A percentile compares a stretch with the other conserved stretches of the same genome.
Evolutionary conservation across 352 stramenopile genomes (phyloP).

Genomic region (Phytopythium litorale): DNA sequence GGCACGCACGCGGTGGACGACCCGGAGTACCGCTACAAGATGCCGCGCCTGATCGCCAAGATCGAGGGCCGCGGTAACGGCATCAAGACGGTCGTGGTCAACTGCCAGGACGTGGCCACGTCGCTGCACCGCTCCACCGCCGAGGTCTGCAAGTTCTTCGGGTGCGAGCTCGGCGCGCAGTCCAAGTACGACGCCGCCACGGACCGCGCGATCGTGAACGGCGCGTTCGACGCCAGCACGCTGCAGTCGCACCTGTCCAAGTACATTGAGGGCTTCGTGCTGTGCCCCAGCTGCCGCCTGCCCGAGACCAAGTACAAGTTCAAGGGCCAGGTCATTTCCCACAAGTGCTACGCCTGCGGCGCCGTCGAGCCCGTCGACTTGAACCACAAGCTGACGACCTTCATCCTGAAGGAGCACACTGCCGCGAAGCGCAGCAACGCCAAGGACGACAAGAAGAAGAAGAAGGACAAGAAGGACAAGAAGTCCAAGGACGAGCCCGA

Average conservation of each 20-base stretch:
- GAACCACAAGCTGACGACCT: slow-evolving; percentile 98
- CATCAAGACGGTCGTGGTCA: slow-evolving; percentile 99
- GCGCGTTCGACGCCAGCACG: slow-evolving; percentile 90
- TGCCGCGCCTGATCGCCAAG: slow-evolving; percentile 95
- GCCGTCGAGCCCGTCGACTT: slow-evolving; percentile 97
- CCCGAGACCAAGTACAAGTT: slow-evolving; percentile 99
- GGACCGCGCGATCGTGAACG: slow-evolving; percentile 96
- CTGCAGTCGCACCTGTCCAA: slow-evolving; percentile 96
- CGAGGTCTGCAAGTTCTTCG: slow-evolving; percentile 99
- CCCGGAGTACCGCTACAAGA: slow-evolving; percentile 98
- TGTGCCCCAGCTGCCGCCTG: slow-evolving; percentile 96
- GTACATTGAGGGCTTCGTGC: slow-evolving; percentile 98
- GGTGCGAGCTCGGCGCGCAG: slow-evolving; percentile 97
- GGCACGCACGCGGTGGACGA: slow-evolving; percentile 89
- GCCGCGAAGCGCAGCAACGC: slow-evolving; percentile 87
- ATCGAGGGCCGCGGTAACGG: slow-evolving; percentile 99
- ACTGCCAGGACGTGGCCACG: slow-evolving; percentile 94
- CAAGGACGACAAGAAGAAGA: slow-evolving; percentile 82
- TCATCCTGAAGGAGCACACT: slow-evolving; percentile 96
- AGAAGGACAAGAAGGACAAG: slow-evolving; percentile 73
- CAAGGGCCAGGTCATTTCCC: slow-evolving; percentile 95
- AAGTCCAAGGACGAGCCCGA: slow-evolving; percentile 66
- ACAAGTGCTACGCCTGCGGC: slow-evolving; percentile 98
- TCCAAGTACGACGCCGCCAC: slow-evolving; percentile 97
- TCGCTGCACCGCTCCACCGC: slow-evolving; percentile 92